Conservation (phyloP, 2,329 filamentous ascomycete species). For the Bipolaris sorokiniana region DNA sequence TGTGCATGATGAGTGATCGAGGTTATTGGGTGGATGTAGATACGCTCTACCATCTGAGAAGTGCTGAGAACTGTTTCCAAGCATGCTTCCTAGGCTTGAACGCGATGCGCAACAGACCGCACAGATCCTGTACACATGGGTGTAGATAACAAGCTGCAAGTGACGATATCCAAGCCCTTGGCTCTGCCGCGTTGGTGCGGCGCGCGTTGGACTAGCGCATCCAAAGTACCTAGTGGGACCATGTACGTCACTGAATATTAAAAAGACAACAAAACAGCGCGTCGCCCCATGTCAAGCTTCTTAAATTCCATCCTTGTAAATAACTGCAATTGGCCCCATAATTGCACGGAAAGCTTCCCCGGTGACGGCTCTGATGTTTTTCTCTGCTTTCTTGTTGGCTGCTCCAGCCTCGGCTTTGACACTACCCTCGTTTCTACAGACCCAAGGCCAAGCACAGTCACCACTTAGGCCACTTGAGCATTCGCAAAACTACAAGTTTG, state of each 20-base stretch:
- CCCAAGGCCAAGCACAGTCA: slow-evolving; percentile 10
- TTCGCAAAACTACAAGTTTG: slow-evolving; percentile 51
- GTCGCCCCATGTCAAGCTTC: not conserved
- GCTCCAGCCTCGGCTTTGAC: slow-evolving; percentile 31
- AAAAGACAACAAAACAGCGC: slow-evolving; percentile 15
- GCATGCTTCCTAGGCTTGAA: not conserved
- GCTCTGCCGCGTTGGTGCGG: not conserved
- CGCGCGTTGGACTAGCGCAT: slow-evolving; percentile 11
- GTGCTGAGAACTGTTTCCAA: not conserved
- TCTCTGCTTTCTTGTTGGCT: slow-evolving; percentile 25
- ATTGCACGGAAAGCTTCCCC: not conserved
- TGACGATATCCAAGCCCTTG: slow-evolving; percentile 9
- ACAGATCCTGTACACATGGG: not conserved
- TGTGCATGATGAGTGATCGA: not conserved
- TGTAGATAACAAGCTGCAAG: not conserved
- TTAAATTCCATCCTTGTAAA: not conserved
- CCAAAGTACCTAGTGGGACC: not conserved
- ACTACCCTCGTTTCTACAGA: slow-evolving; percentile 16
- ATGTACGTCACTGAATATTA: slow-evolving; percentile 13
- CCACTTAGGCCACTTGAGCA: slow-evolving; percentile 32
- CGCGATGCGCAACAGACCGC: not conserved
- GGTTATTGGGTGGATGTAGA: no score
- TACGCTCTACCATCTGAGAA: not conserved
- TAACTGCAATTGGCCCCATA: slow-evolving; percentile 1
- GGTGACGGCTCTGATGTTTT: slow-evolving; percentile 14